These are phyloP conservation scores for Vigna reflexopilosa DNA, from an alignment of 306 rosid species.

Conservation along the genomic window DNA sequence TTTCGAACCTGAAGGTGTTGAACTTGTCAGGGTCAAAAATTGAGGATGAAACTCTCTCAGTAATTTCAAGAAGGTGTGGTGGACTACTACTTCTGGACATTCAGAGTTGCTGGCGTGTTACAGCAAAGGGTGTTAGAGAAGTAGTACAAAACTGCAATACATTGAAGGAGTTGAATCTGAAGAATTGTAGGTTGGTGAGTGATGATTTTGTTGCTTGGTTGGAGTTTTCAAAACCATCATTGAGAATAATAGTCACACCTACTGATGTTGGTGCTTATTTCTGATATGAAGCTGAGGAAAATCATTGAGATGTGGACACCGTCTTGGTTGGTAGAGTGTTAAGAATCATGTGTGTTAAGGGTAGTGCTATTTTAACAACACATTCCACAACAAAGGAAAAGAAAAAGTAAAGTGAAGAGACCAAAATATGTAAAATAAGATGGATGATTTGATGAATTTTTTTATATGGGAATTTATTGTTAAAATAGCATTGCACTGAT, in stretches of 20 bases:
- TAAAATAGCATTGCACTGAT: background rate
- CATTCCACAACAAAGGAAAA: background rate
- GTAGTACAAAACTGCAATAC: slow-evolving; percentile 59
- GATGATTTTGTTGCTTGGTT: slow-evolving; percentile 54
- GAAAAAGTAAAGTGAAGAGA: background rate
- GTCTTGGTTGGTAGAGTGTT: slow-evolving; percentile 7
- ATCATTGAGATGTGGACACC: background rate
- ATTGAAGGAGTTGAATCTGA: slow-evolving; percentile 69
- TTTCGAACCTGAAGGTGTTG: slow-evolving; percentile 59
- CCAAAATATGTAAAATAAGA: background rate
- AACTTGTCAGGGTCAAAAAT: slow-evolving; percentile 49
- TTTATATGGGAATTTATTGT: background rate
- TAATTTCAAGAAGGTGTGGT: slow-evolving; percentile 60
- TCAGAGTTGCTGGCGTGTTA: slow-evolving; percentile 55
- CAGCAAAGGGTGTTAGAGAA: slow-evolving; percentile 63
- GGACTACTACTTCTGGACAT: slow-evolving; percentile 56
- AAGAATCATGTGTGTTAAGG: background rate
- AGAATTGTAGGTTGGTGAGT: slow-evolving; percentile 49
- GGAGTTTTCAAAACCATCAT: slow-evolving; percentile 59
- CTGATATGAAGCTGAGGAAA: slow-evolving; percentile 43
- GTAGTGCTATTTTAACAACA: background rate
- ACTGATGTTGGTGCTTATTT: slow-evolving; percentile 45
- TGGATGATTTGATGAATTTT: background rate
- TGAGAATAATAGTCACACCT: slow-evolving; percentile 62
- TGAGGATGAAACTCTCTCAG: slow-evolving; percentile 58